Conservation (phyloP, 2,329 filamentous ascomycete genomes). For the Sporothrix brunneoviolacea region DNA sequence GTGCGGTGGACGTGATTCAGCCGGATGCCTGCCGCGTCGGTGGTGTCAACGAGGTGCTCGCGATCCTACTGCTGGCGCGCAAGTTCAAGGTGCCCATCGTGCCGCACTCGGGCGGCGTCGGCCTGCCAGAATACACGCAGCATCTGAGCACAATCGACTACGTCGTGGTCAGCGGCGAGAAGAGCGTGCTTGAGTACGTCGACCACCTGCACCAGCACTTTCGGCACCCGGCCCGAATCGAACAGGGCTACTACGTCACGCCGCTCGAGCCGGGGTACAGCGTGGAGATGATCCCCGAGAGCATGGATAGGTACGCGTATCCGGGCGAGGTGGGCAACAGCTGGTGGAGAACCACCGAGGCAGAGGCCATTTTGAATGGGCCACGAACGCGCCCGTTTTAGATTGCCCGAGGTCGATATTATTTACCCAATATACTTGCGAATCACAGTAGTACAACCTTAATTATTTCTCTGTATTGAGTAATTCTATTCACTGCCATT, state of each 20-base stretch:
- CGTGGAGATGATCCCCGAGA: slow-evolving; percentile 86
- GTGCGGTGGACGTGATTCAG: slow-evolving; percentile 82
- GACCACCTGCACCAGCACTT: slow-evolving; percentile 95
- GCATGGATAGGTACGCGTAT: slow-evolving; percentile 73
- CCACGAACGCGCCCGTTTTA: no score
- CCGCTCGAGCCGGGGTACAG: slow-evolving; percentile 79
- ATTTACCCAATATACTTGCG: no score
- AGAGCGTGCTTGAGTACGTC: slow-evolving; percentile 81
- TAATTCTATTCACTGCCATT: no score
- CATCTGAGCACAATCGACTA: slow-evolving; percentile 91
- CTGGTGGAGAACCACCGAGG: slow-evolving; percentile 81
- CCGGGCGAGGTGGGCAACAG: slow-evolving; percentile 71
- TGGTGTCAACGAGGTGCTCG: slow-evolving; percentile 85
- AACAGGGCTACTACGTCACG: slow-evolving; percentile 82
- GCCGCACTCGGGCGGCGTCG: slow-evolving; percentile 83
- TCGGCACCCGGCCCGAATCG: slow-evolving; percentile 69
- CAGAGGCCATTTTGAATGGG: slow-evolving; percentile 66
- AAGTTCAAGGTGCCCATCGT: slow-evolving; percentile 77
- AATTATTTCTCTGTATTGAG: no score
- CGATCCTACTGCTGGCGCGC: slow-evolving; percentile 82
- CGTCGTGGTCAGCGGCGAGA: slow-evolving; percentile 74
- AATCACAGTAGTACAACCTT: no score
- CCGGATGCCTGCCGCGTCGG: slow-evolving; percentile 86
- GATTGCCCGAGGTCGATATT: no score
- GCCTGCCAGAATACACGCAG: slow-evolving; percentile 88